A percentile compares a stretch with the other conserved stretches of the same genome.
phyloP scores from a whole-genome alignment of 2,329 filamentous ascomycete species.

The Ceratocystis lukuohia region DNA sequence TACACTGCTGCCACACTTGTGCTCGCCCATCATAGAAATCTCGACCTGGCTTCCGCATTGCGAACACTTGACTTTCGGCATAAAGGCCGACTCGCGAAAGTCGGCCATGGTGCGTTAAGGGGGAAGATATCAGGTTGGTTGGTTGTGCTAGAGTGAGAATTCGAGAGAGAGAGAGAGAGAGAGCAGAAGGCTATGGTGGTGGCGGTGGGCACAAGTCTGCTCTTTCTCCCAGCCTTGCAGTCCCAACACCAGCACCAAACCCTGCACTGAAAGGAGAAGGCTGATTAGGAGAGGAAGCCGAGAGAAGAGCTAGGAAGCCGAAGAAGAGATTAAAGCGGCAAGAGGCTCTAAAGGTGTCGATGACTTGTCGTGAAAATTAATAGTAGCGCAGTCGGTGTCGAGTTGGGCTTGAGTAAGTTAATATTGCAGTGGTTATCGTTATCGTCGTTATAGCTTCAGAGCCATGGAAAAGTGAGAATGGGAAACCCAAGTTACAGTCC shows the following conservation, averaged over 20 bases:
- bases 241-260: background rate
- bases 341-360: background rate
- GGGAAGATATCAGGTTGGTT: background rate
- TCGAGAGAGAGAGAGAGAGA: background rate
- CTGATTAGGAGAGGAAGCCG: background rate
- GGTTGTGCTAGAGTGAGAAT: background rate
- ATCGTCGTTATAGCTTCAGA: too few relatives aligned
- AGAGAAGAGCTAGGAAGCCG: background rate
- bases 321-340: background rate
- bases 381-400: too few relatives aligned
- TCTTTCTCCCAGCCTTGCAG: background rate
- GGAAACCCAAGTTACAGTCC: too few relatives aligned
- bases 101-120: conserved; percentile 25
- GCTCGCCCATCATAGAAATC: conserved; percentile 75
- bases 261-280: background rate
- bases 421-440: too few relatives aligned
- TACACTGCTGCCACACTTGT: conserved; percentile 42
- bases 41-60: conserved; percentile 64
- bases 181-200: background rate
- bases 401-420: too few relatives aligned
- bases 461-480: too few relatives aligned
- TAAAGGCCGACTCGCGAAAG: conserved; percentile 50
- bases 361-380: too few relatives aligned
- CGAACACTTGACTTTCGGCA: conserved; percentile 81
- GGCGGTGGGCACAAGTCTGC: background rate